Evolutionary conservation across 352 stramenopile genomes (phyloP).

Genomic region (Phytopythium helicoides): DNA sequence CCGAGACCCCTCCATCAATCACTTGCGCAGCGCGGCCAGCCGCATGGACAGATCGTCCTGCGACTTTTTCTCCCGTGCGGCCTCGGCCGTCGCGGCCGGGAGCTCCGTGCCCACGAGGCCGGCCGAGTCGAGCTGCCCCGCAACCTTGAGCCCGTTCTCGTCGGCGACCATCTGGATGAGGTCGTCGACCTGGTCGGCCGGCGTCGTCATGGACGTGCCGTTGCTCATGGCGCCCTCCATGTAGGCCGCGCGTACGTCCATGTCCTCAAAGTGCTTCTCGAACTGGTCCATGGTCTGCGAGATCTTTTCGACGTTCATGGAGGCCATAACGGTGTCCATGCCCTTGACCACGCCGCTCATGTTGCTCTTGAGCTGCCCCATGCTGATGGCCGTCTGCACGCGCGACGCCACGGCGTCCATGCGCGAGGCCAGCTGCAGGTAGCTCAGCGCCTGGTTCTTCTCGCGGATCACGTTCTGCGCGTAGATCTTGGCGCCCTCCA

Average conservation of each 20-base stretch:
- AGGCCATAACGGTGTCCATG: slow-evolving; percentile 96
- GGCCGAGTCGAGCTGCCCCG: slow-evolving; percentile 91
- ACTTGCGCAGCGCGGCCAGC: slow-evolving; percentile 79
- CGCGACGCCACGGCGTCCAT: slow-evolving; percentile 96
- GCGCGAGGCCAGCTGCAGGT: slow-evolving; percentile 92
- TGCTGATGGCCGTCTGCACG: slow-evolving; percentile 97
- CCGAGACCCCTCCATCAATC: too few species aligned
- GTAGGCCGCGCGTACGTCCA: slow-evolving; percentile 97
- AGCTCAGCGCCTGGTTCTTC: slow-evolving; percentile 93
- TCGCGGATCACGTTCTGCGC: slow-evolving; percentile 89
- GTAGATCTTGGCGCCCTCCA: slow-evolving; percentile 98
- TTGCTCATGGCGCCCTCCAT: slow-evolving; percentile 98
- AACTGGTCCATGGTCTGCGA: slow-evolving; percentile 98
- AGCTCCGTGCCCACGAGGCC: slow-evolving; percentile 83
- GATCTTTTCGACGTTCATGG: slow-evolving; percentile 98
- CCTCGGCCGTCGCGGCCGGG: slow-evolving; percentile 48
- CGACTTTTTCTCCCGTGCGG: slow-evolving; percentile 73
- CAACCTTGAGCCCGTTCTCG: slow-evolving; percentile 95
- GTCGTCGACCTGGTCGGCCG: slow-evolving; percentile 96
- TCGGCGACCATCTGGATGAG: slow-evolving; percentile 98
- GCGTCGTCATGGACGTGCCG: slow-evolving; percentile 93
- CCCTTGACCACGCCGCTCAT: slow-evolving; percentile 97
- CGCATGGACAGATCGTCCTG: slow-evolving; percentile 83
- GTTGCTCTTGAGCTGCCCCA: slow-evolving; percentile 92
- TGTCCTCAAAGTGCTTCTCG: slow-evolving; percentile 98